Evolutionary conservation across 305 asterid species (phyloP).

Genomic region (Ruellia speciosa): DNA sequence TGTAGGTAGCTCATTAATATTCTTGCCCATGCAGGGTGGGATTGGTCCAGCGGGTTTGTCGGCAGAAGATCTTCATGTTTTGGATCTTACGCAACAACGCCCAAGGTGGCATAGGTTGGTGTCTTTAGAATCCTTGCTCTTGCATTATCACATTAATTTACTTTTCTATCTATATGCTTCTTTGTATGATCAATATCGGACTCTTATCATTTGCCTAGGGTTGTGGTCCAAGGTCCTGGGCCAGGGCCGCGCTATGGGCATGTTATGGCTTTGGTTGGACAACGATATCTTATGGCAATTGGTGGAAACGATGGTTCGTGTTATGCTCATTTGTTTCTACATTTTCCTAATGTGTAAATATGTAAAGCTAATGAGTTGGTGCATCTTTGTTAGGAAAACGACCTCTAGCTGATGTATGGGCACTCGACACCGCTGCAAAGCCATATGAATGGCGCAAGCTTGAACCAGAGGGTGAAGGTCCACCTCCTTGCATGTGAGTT

Average conservation of each 20-base stretch:
- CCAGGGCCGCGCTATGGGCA: slow-evolving; percentile 99
- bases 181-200: neutral
- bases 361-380: slow-evolving; percentile 20
- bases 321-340: slow-evolving; percentile 18
- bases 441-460: slow-evolving; percentile 99
- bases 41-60: slow-evolving; percentile 99
- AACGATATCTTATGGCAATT: slow-evolving; percentile 97
- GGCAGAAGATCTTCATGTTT: slow-evolving; percentile 98
- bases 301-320: slow-evolving; percentile 99
- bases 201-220: slow-evolving; percentile 38
- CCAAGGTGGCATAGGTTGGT: slow-evolving; percentile 97
- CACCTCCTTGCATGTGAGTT: slow-evolving; percentile 91
- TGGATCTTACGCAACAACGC: slow-evolving; percentile 94
- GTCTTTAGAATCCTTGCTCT: slow-evolving; percentile 10
- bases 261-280: slow-evolving; percentile 99
- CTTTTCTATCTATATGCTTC: neutral
- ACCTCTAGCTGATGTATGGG: slow-evolving; percentile 99
- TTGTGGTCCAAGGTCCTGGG: slow-evolving; percentile 98
- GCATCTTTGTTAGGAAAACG: slow-evolving; percentile 64
- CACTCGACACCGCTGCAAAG: slow-evolving; percentile 98
- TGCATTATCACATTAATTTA: slow-evolving; percentile 4
- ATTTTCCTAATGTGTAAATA: slow-evolving; percentile 10
- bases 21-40: slow-evolving; percentile 65
- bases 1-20: slow-evolving; percentile 4
- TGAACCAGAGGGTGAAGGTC: slow-evolving; percentile 99